A percentile compares a stretch with the other conserved stretches of the same genome.
phyloP scores from a whole-genome alignment of 805 yeast species.

The Tetrapisispora iriomotensis region DNA sequence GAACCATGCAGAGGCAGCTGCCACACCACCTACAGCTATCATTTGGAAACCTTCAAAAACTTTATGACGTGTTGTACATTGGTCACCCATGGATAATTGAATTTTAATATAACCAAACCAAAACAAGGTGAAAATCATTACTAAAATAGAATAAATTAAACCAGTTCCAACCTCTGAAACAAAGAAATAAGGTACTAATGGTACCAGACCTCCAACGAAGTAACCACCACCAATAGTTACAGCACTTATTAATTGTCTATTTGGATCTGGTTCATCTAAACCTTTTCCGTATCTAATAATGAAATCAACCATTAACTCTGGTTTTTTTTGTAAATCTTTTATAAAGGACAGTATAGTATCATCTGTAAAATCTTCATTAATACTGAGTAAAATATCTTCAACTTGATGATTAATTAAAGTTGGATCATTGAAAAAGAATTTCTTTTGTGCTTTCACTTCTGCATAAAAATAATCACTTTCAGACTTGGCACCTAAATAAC shows the following conservation, averaged over 20 bases:
- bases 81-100: constrained; percentile 74
- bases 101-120: constrained; percentile 82
- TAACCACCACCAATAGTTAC: constrained; percentile 85
- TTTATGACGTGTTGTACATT: constrained; percentile 49
- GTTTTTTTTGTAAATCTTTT: constrained; percentile 67
- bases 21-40: constrained; percentile 91
- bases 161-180: constrained; percentile 66
- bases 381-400: constrained; percentile 68
- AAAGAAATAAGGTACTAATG: constrained; percentile 84
- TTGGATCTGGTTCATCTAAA: constrained; percentile 89
- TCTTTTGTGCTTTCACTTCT: constrained; percentile 62
- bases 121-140: constrained; percentile 78
- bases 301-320: constrained; percentile 73
- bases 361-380: constrained; percentile 45
- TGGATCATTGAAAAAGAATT: constrained; percentile 52
- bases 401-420: constrained; percentile 63
- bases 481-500: constrained; percentile 84
- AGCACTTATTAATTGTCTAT: constrained; percentile 79
- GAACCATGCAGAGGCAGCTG: constrained; percentile 94
- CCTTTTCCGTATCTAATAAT: constrained; percentile 82
- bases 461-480: constrained; percentile 67
- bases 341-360: constrained; percentile 64
- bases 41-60: constrained; percentile 76
- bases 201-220: constrained; percentile 86
- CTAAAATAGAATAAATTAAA: constrained; percentile 58